These are phyloP conservation scores for Batrachochytrium dendrobatidis DNA, from an alignment of 371 early-diverging fungal genomes.

Conservation along the genomic window DNA sequence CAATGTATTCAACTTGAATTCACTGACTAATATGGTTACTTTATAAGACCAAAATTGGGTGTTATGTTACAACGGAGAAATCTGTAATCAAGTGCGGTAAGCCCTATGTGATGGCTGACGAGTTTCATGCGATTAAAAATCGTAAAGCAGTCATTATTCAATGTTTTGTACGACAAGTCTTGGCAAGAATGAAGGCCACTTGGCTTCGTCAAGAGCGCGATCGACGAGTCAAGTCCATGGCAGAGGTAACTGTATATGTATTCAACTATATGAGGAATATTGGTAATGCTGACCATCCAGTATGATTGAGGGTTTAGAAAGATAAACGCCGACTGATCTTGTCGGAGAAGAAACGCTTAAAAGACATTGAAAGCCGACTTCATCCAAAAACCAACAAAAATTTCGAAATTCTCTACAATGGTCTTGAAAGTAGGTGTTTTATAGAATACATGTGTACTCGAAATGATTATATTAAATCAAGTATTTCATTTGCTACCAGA, in stretches of 20 bases:
- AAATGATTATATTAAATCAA: background rate
- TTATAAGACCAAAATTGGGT: conserved; percentile 27
- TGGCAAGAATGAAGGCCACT: conserved; percentile 25
- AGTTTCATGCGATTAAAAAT: conserved; percentile 14
- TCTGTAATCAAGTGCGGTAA: background rate
- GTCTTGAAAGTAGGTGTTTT: conserved; percentile 39
- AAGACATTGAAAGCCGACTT: conserved; percentile 39
- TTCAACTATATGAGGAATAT: too few relatives aligned
- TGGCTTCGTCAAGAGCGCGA: conserved; percentile 26
- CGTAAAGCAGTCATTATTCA: conserved; percentile 31
- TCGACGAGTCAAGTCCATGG: conserved; percentile 15
- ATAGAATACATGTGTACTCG: background rate
- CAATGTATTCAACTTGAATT: too few relatives aligned
- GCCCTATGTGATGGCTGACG: conserved; percentile 34
- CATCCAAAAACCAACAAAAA: conserved; percentile 42
- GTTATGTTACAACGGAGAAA: conserved; percentile 18
- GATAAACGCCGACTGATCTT: conserved; percentile 33
- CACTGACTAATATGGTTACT: background rate
- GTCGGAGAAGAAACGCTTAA: conserved; percentile 29
- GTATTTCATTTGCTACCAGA: conserved; percentile 15
- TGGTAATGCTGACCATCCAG: too few relatives aligned
- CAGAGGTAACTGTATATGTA: conserved; percentile 23
- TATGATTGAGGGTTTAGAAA: conserved; percentile 22
- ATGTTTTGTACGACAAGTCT: conserved; percentile 38
- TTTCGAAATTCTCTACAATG: conserved; percentile 46